Conservation (phyloP, 192 early-diverging fungal species). For the Backusella psychrophila region DNA sequence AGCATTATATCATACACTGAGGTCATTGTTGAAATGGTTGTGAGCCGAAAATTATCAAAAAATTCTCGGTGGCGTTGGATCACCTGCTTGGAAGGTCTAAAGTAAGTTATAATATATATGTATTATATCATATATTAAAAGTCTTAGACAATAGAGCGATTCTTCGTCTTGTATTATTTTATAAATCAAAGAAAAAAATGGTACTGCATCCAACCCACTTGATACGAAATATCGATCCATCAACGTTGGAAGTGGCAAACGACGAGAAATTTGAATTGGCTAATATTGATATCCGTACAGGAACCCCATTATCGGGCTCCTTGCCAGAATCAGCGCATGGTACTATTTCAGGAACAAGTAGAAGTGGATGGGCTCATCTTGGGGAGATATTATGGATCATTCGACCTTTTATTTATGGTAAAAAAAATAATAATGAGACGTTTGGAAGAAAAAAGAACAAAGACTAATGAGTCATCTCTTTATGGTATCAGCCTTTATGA, state of each 20-base stretch:
- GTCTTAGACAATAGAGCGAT: conserved; percentile 9
- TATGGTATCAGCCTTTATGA: background rate
- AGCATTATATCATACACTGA: conserved; percentile 27
- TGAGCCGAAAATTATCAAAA: conserved; percentile 9
- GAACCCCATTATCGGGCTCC: conserved; percentile 1
- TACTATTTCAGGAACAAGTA: background rate
- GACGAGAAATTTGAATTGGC: conserved; percentile 16
- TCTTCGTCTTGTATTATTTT: conserved; percentile 10
- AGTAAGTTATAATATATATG: background rate
- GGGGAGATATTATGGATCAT: conserved; percentile 24
- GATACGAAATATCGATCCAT: conserved; percentile 21
- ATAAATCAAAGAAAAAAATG: conserved; percentile 2
- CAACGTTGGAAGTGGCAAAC: conserved; percentile 11
- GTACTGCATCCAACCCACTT: conserved; percentile 22
- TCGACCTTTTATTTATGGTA: conserved; percentile 30
- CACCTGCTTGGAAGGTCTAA: conserved; percentile 13
- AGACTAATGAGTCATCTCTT: background rate
- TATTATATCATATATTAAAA: background rate
- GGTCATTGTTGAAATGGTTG: conserved; percentile 20
- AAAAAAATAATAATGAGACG: background rate
- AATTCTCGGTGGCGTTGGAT: conserved; percentile 17
- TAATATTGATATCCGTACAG: conserved; percentile 19
- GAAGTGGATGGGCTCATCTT: conserved; percentile 1
- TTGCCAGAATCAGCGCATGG: background rate
- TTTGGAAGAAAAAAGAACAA: background rate